These are phyloP conservation scores for Paramyrothecium roridum DNA, from an alignment of 2,329 filamentous ascomycete species.

Conservation along the genomic window DNA sequence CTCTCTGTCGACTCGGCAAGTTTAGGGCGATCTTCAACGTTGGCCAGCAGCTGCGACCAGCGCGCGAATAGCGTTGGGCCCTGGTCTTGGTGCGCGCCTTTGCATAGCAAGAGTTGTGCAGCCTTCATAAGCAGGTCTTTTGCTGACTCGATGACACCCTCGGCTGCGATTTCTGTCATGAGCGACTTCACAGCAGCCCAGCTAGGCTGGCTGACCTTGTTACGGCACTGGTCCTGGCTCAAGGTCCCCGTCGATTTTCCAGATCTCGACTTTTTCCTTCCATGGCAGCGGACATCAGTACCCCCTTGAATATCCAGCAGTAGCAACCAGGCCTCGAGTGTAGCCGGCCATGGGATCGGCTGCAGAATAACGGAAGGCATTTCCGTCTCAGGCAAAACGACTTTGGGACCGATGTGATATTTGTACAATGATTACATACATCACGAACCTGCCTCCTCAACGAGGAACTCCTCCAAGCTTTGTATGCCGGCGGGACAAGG, in stretches of 20 bases:
- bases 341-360: not conserved
- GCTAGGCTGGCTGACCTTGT: not conserved
- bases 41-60: slow-evolving; percentile 11
- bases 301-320: not conserved
- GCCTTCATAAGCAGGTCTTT: slow-evolving; percentile 8
- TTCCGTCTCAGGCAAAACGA: not conserved
- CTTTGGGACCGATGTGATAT: too few relatives aligned
- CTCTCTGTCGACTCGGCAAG: not conserved
- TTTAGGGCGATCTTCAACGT: not conserved
- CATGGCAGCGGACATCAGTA: not conserved
- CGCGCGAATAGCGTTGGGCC: not conserved
- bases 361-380: not conserved
- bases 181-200: slow-evolving; percentile 1
- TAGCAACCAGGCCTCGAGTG: not conserved
- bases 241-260: too few relatives aligned
- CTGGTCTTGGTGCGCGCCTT: not conserved
- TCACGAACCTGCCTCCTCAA: too few relatives aligned
- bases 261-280: not conserved
- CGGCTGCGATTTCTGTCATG: slow-evolving; percentile 6
- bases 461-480: too few relatives aligned
- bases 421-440: not conserved
- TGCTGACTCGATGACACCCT: slow-evolving; percentile 10
- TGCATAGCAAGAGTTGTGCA: slow-evolving; percentile 15
- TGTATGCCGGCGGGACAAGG: too few relatives aligned
- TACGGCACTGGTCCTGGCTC: not conserved